Conservation (phyloP, 257 asterid genomes). For the Cordia subcordata region DNA sequence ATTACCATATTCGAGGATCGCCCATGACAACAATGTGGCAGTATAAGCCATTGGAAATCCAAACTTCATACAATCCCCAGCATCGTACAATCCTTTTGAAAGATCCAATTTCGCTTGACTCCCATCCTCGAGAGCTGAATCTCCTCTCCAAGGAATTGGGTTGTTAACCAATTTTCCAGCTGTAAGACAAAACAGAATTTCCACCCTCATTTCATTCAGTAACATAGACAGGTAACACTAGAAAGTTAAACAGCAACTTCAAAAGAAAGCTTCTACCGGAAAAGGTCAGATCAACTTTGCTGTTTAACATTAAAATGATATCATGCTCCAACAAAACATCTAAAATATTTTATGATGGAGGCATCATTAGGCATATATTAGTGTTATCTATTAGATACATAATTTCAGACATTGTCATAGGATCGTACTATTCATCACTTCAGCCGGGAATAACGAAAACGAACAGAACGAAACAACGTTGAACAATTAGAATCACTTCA, state of each 20-base stretch:
- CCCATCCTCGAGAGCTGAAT: conserved; percentile 73
- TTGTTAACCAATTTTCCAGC: conserved; percentile 77
- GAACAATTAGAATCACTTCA: too few relatives aligned
- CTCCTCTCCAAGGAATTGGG: conserved; percentile 72
- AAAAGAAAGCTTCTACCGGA: too few relatives aligned
- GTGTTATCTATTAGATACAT: too few relatives aligned
- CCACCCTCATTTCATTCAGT: conserved; percentile 2
- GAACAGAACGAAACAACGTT: too few relatives aligned
- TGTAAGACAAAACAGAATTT: conserved; percentile 27
- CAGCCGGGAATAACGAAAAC: too few relatives aligned
- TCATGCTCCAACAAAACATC: conserved; percentile 2
- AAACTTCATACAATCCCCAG: conserved; percentile 84
- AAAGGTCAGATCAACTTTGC: too few relatives aligned
- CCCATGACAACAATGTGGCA: conserved; percentile 82
- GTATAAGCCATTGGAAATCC: conserved; percentile 93
- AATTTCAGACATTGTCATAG: too few relatives aligned
- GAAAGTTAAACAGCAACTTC: too few relatives aligned
- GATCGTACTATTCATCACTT: too few relatives aligned
- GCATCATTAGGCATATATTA: too few relatives aligned
- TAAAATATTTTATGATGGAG: background rate
- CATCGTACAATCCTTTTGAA: conserved; percentile 87
- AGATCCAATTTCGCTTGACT: conserved; percentile 64
- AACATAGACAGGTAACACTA: background rate
- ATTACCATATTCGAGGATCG: conserved; percentile 80
- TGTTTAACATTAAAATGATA: too few relatives aligned